Evolutionary conservation across 1,284 basidiomycete genomes (phyloP).

Genomic region (Somion occarium): DNA sequence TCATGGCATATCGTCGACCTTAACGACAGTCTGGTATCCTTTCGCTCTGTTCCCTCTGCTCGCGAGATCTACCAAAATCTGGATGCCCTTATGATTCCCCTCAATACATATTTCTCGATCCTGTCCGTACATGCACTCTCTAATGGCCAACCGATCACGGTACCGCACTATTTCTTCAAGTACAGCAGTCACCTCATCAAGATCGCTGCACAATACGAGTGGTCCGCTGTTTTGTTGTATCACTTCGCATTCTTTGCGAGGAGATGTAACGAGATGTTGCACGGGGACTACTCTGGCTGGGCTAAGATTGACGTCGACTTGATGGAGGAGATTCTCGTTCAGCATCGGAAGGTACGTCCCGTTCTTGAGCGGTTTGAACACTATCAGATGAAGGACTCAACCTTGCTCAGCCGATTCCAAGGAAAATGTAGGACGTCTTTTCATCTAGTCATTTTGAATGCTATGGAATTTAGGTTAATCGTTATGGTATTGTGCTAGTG

Average conservation of each 20-base stretch:
- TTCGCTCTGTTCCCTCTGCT: conserved; percentile 21
- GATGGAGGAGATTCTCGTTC: conserved; percentile 29
- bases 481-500: conserved; percentile 5
- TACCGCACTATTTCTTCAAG: conserved; percentile 28
- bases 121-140: conserved; percentile 26
- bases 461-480: not conserved
- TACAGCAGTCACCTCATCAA: conserved; percentile 29
- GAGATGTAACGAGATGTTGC: conserved; percentile 29
- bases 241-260: conserved; percentile 30
- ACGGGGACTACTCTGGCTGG: conserved; percentile 27
- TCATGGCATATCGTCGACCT: conserved; percentile 28
- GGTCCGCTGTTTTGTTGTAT: conserved; percentile 29
- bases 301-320: conserved; percentile 28
- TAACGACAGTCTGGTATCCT: conserved; percentile 20
- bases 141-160: conserved; percentile 21
- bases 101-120: conserved; percentile 31
- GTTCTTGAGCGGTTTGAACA: conserved; percentile 6
- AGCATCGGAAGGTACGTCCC: conserved; percentile 19
- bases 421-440: not conserved
- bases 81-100: conserved; percentile 30
- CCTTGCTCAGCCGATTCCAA: not conserved
- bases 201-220: conserved; percentile 28
- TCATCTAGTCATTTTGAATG: not conserved
- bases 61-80: conserved; percentile 27
- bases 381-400: not conserved